Evolutionary conservation across 2,329 filamentous ascomycete species (phyloP), one percentile per base, ranked within the genome.

Genomic region (Sarocladium strictum): DNA sequence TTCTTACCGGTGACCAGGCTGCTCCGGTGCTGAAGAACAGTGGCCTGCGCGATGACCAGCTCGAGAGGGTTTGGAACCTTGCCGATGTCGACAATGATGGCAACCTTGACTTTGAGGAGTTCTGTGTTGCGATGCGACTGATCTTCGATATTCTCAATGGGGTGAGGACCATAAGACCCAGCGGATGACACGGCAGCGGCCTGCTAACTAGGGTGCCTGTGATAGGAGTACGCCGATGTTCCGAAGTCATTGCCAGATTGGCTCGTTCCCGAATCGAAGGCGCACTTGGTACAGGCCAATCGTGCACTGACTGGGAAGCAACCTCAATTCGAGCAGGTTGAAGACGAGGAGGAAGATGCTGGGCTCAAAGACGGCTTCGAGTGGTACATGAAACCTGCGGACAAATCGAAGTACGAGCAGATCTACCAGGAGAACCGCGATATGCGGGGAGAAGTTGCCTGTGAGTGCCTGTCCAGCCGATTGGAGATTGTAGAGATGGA

Each of bases 111-210:
- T 99, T 99, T 76, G 94, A 99, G 75, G 94, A 99, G 78, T 99
- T 99, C 71, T 99, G 94, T 71, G 94, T 99, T 56, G 94, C 92
- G 37, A 99, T 99, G 94, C 84, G 94, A 66, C 77, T 99, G 65
- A 97, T 97, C 64, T 99, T 97, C 71, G 94, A 99, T 69, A 76
- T 97, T 61, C 85, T 99, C 63, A 99, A 99, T 66, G 94, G 94
- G 64, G 90, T 95, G 79, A 21, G 57, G 9, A 10, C 11, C 6
- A 9, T 2, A 17, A 15, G 24, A 15, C 4, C 19, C 17, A 21
- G 19, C 12, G 27, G 9, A n/a, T 47, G 23, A 6, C 15, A 6
- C 19, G 27, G 4, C 27, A 19, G 27, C 19, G 27, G 10, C 10
- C 33, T 37, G 19, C 14, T 38, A 24, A 40, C 17, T n/a, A 11